Evolutionary conservation across 139 green algal genomes (phyloP).

Genomic region (Tetratostichococcus sp.): DNA sequence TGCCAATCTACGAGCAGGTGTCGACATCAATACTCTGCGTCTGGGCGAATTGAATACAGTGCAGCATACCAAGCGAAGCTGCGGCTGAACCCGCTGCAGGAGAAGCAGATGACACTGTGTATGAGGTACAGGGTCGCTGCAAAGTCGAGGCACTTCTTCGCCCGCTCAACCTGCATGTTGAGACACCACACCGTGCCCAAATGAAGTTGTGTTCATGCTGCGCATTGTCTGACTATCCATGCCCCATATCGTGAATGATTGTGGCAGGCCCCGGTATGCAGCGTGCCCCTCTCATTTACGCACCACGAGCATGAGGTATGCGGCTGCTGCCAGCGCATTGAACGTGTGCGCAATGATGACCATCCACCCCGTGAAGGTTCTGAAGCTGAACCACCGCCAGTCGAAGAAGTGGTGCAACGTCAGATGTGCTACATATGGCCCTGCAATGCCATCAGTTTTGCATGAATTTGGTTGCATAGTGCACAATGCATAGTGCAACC

Average conservation of each 20-base stretch:
- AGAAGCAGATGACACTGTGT: slow-evolving; percentile 58
- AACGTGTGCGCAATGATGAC: slow-evolving; percentile 41
- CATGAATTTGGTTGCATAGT: no score
- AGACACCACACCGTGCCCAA: no score
- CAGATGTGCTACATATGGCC: slow-evolving; percentile 41
- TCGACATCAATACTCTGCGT: no score
- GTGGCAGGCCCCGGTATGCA: no score
- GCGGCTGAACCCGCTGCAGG: slow-evolving; percentile 57
- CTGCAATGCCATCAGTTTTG: slow-evolving; percentile 40
- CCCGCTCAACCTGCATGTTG: slow-evolving; percentile 67
- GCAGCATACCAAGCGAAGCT: slow-evolving; percentile 68
- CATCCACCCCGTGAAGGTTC: slow-evolving; percentile 53
- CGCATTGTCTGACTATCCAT: no score
- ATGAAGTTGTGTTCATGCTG: no score
- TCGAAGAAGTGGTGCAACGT: slow-evolving; percentile 61
- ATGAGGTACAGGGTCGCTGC: slow-evolving; percentile 76
- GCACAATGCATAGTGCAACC: no score
- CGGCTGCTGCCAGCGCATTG: slow-evolving; percentile 44
- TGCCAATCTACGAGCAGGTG: no score
- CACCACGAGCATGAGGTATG: slow-evolving; percentile 53
- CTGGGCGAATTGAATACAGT: neutral
- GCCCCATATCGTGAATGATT: no score
- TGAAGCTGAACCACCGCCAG: slow-evolving; percentile 41
- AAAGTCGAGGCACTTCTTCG: slow-evolving; percentile 97
- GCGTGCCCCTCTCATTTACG: no score